Percentiles rank a stretch among this genome's conserved stretches.
These are phyloP conservation scores for Starmerella asiatica DNA, from an alignment of 805 yeast species.

Conservation along the genomic window DNA sequence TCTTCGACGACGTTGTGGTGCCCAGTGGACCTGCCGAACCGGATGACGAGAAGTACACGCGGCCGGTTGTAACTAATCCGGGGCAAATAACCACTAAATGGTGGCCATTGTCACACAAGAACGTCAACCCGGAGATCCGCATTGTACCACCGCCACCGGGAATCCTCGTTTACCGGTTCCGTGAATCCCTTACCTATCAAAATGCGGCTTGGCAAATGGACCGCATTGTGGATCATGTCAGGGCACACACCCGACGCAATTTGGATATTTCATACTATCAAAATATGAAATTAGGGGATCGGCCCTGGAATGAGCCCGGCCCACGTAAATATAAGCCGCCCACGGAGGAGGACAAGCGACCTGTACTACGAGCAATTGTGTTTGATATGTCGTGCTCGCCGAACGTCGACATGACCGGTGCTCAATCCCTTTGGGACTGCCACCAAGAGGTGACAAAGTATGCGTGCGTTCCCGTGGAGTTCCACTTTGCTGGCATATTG, in stretches of 20 bases:
- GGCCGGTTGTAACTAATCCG: conserved; percentile 6
- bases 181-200: conserved; percentile 70
- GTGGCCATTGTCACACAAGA: conserved; percentile 31
- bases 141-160: conserved; percentile 82
- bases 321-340: conserved; percentile 29
- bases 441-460: conserved; percentile 57
- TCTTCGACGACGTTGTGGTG: conserved; percentile 7
- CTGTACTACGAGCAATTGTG: conserved; percentile 55
- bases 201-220: conserved; percentile 68
- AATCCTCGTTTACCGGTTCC: conserved; percentile 68
- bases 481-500: conserved; percentile 74
- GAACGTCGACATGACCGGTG: conserved; percentile 63
- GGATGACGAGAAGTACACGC: conserved; percentile 4
- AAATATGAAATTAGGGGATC: conserved; percentile 35
- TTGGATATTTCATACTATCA: conserved; percentile 32
- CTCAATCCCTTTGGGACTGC: conserved; percentile 65
- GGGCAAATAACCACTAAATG: conserved; percentile 18
- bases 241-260: conserved; percentile 40
- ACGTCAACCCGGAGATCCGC: conserved; percentile 42
- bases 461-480: conserved; percentile 73
- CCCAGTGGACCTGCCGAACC: conserved; percentile 14
- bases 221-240: conserved; percentile 51
- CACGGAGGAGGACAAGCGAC: conserved; percentile 38
- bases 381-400: conserved; percentile 71
- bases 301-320: conserved; percentile 90